phyloP scores from a whole-genome alignment of 1,284 basidiomycete genomes.

The Cutaneotrichosporon arboriforme region DNA sequence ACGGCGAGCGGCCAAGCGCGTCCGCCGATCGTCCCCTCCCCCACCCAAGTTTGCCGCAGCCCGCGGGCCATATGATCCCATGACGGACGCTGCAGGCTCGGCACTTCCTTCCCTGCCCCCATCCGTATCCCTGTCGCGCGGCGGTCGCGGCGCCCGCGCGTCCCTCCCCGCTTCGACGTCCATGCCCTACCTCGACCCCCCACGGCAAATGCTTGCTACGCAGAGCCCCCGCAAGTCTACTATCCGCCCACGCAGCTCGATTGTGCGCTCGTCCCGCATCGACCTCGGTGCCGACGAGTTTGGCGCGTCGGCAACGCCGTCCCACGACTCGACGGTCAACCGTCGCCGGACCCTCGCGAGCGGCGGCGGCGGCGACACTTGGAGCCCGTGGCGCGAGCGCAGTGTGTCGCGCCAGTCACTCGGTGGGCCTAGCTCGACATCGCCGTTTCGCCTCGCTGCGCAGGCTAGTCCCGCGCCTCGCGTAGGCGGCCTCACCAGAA shows the following conservation, averaged over 20 bases:
- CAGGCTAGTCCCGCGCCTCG: background rate
- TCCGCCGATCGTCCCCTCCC: constrained; percentile 18
- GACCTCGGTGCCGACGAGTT: constrained; percentile 21
- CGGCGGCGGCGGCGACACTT: constrained; percentile 10
- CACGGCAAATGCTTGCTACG: constrained; percentile 21
- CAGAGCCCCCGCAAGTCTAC: constrained; percentile 12
- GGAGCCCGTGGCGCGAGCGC: constrained; percentile 38
- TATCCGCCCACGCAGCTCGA: constrained; percentile 8
- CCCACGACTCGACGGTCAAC: background rate
- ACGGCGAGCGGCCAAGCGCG: constrained; percentile 22
- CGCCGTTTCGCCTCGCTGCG: constrained; percentile 32
- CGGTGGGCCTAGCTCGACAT: background rate
- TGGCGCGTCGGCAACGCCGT: background rate
- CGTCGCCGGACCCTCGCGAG: constrained; percentile 1
- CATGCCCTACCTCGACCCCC: constrained; percentile 37
- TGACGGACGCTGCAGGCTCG: constrained; percentile 8
- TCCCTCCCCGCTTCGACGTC: constrained; percentile 5
- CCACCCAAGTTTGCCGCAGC: background rate
- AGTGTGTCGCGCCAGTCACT: constrained; percentile 7
- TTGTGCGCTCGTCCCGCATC: constrained; percentile 25
- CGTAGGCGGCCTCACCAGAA: constrained; percentile 24
- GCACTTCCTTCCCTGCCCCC: constrained; percentile 36
- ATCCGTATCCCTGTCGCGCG: constrained; percentile 14
- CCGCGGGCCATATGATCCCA: constrained; percentile 9
- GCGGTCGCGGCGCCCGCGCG: constrained; percentile 15